Evolutionary conservation across 2,329 filamentous ascomycete genomes (phyloP).

Genomic region (Aspergillus carbonarius): DNA sequence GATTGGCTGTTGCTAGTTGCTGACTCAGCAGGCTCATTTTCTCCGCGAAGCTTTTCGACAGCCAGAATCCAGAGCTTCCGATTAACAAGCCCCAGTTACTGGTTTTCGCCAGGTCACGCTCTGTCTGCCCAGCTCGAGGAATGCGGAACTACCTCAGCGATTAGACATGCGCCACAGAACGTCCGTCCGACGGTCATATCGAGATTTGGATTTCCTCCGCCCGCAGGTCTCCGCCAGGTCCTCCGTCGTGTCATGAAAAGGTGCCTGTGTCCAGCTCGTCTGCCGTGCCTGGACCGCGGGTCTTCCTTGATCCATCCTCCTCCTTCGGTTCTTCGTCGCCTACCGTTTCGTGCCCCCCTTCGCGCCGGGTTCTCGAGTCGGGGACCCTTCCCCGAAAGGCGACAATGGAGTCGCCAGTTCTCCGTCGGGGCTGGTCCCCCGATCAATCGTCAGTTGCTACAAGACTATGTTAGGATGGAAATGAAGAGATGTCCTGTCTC

Average conservation of each 20-base stretch:
- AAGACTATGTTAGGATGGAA: slow-evolving; percentile 10
- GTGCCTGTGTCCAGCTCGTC: slow-evolving; percentile 38
- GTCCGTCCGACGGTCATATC: slow-evolving; percentile 21
- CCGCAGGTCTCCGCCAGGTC: slow-evolving; percentile 25
- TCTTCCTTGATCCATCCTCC: slow-evolving; percentile 17
- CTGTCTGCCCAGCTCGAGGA: neutral
- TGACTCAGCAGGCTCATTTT: slow-evolving; percentile 2
- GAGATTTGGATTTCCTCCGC: slow-evolving; percentile 31
- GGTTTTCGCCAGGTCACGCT: neutral
- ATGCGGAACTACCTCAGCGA: slow-evolving; percentile 18
- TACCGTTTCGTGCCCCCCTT: slow-evolving; percentile 9
- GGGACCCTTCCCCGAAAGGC: slow-evolving; percentile 10
- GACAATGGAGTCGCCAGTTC: slow-evolving; percentile 25
- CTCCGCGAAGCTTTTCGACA: neutral
- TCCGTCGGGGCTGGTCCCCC: slow-evolving; percentile 15
- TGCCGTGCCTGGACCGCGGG: slow-evolving; percentile 35
- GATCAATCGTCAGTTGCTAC: slow-evolving; percentile 22
- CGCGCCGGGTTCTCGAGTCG: slow-evolving; percentile 6
- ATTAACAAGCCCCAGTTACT: neutral
- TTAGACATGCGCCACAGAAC: slow-evolving; percentile 31
- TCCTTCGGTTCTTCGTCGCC: slow-evolving; percentile 8
- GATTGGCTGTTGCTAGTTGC: neutral
- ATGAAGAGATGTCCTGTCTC: slow-evolving; percentile 19
- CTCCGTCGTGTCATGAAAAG: slow-evolving; percentile 44
- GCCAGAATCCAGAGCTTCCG: neutral